Base-by-base conservation (phyloP, 176 grass and related monocot species). In the Carex kokanica region DNA sequence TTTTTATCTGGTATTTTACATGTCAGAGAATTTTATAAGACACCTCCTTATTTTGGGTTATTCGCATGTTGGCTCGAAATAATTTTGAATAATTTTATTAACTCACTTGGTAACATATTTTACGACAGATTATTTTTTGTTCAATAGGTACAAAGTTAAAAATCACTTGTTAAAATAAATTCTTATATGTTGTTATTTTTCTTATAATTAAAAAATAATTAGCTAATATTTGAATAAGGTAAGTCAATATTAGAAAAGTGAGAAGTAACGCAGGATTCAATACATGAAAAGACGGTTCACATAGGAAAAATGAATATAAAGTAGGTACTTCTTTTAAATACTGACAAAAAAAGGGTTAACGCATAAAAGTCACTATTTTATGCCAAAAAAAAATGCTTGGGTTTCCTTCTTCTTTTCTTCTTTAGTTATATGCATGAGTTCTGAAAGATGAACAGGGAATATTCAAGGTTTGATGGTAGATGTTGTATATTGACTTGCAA, bases 381-480 rank as follows among this genome's bases (percentile, higher is more conserved):
- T 75, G 24, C 47, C 23, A 17, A 47, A 78, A 38, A 3, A 8
- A 45, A 36, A 41, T 60, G 29, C 34, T 81, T 34, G 49, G 4
- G 0, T 60, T 81, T 61, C 18, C 17, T 36, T 73, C 47, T 41
- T 9, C n/a, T 73, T 62, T 58, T 36, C 0, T 84, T 59, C 13
- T 32, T 34, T 59, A 34, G 12, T 66, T 67, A 17, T 51, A 16
- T 40, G 27, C 20, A 51, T 78, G 83, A 85, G 2, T 29, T 27
- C 69, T 63, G 54, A 85, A 85, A 73, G 68, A 53, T 85, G 70
- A 64, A 75, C n/a, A 64, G 14, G 83, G 83, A 78, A 85, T 64
- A 85, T 85, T 78, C 70, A 78, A 31, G 20, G 83, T 60, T 74
- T 23, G 10, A 18, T 67, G 20, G 47, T 55, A 53, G 73, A 47